These are phyloP conservation scores for Linum tenue DNA, from an alignment of 345 rosid species.

Conservation along the genomic window DNA sequence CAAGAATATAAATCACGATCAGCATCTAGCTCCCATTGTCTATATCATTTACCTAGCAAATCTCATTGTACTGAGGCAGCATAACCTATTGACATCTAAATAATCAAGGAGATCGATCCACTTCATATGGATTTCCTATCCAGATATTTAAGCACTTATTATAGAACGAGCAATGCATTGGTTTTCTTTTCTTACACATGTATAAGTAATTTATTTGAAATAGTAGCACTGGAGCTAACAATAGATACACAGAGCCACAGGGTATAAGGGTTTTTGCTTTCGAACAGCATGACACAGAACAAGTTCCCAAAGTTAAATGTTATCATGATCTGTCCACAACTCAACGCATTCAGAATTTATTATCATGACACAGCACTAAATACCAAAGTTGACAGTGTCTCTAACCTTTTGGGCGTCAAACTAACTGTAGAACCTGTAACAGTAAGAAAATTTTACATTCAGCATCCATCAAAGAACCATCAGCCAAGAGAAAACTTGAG, in stretches of 20 bases:
- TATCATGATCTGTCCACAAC: background rate
- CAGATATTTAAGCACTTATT: background rate
- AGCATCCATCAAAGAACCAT: background rate
- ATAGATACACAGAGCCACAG: conserved; percentile 1
- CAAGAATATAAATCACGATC: background rate
- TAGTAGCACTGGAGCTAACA: background rate
- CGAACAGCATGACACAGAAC: too few species aligned
- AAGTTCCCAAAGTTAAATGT: background rate
- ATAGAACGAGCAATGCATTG: background rate
- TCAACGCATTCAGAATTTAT: background rate
- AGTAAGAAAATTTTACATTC: conserved; percentile 4
- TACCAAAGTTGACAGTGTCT: background rate
- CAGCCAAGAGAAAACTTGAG: background rate
- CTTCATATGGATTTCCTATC: background rate
- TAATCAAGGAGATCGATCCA: background rate
- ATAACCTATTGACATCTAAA: background rate
- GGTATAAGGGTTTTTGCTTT: conserved; percentile 13
- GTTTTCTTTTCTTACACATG: too few species aligned
- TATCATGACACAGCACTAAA: conserved; percentile 3
- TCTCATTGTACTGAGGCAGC: background rate
- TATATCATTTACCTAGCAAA: background rate
- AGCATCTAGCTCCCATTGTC: background rate
- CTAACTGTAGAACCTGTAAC: conserved; percentile 39
- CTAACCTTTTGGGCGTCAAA: conserved; percentile 35
- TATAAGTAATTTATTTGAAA: too few species aligned